Base-by-base conservation (phyloP, 352 stramenopile species). In the Phytophthora tentaculata region DNA sequence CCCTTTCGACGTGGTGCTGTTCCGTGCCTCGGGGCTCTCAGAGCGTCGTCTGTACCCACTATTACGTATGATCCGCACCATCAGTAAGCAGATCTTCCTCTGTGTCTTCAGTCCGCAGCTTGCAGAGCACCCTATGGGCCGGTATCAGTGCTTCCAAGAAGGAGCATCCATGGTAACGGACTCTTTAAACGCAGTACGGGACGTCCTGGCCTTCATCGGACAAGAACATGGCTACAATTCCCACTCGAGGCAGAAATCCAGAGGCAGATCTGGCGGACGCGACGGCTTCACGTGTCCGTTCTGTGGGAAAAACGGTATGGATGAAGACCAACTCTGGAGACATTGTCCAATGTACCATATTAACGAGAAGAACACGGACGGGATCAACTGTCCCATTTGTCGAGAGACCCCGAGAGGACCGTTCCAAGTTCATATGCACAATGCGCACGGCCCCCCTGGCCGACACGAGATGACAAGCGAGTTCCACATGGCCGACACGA, bases 371-470 rank as follows among this genome's bases (percentile, higher is more conserved):
- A 91, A 94, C 62, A 84, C 77, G 44, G 81, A 91, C 59, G 70
- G 81, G 20, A 71, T 95, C 28, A 68, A 71, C 45, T 95, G 88
- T 61, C 88, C 88, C 16, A 91, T 95, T 43, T 95, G 88, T 64
- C 74, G 78, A 39, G 77, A 93, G 39, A 75, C 69, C 16, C 77
- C 73, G 52, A 82, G 86, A 35, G 83, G 83, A 2, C 86, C 88
- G 12, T 94, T 95, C 68, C 88, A 95, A 55, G 88, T 95, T 52
- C 88, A 95, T 44, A 74, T 95, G 67, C 84, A 95, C 76, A 95
- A 95, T 54, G 88, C 85, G 2, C 88, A 95, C 56, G 88, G 88
- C 3, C 88, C 88, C 0, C 88, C 88, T 1, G 88, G 86, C 10
- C 74, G 88, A 47, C 86, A 83, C 28, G 88, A 95, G 50, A 90